These are phyloP conservation scores for Straminergon stramineum DNA, from an alignment of 225 moss, liverwort and hornwort genomes.

Conservation along the genomic window DNA sequence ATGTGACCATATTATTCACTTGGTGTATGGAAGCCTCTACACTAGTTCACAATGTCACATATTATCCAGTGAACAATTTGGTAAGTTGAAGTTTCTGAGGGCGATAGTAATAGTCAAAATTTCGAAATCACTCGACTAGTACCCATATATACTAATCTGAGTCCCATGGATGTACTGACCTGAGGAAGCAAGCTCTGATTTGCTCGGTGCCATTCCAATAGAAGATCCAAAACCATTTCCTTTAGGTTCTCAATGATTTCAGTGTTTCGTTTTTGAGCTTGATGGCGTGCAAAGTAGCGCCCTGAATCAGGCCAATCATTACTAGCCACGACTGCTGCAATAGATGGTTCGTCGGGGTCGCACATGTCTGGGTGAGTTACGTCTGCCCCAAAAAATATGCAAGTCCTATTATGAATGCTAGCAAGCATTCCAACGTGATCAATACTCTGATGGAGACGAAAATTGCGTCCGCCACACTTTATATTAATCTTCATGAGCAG, in stretches of 20 bases:
- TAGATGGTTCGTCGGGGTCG: constrained; percentile 10
- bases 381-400: constrained; percentile 31
- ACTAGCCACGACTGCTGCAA: constrained; percentile 33
- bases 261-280: not conserved
- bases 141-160: not conserved
- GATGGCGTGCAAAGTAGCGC: constrained; percentile 20
- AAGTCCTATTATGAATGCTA: constrained; percentile 13
- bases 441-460: constrained; percentile 20
- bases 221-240: constrained; percentile 20
- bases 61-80: too few relatives aligned
- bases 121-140: not conserved
- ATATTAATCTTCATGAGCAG: constrained; percentile 42
- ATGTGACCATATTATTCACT: not conserved
- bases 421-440: constrained; percentile 23
- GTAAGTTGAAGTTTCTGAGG: not conserved
- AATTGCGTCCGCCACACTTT: constrained; percentile 30
- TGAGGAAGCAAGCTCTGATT: constrained; percentile 29
- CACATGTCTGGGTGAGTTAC: constrained; percentile 2
- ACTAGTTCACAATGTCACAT: not conserved
- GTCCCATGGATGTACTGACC: not conserved
- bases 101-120: not conserved
- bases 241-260: constrained; percentile 26
- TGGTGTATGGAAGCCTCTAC: too few relatives aligned
- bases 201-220: constrained; percentile 15
- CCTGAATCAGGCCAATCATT: constrained; percentile 43